Conservation (phyloP, 1,284 basidiomycete genomes). For the Rhizoctonia solani region DNA sequence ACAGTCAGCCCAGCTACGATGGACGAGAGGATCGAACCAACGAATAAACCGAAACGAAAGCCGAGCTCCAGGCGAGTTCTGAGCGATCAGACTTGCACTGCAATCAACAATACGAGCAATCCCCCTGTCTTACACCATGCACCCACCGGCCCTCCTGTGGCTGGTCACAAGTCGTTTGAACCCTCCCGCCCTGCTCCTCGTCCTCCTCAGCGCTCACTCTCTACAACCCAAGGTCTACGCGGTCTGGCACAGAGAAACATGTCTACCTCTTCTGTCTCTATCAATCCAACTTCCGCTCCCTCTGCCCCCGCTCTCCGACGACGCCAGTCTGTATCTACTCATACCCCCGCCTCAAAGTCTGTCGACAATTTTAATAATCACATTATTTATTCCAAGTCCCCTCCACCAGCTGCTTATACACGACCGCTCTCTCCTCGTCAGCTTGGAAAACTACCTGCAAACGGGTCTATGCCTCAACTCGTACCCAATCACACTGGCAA, state of each 20-base stretch:
- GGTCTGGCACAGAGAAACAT: conserved; percentile 7
- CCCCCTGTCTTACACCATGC: neutral
- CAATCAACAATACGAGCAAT: neutral
- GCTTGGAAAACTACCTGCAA: conserved; percentile 15
- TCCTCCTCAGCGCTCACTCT: neutral
- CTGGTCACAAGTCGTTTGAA: neutral
- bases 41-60: conserved; percentile 9
- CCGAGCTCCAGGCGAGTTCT: conserved; percentile 5
- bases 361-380: neutral
- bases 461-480: neutral
- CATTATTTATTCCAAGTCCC: neutral
- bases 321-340: too few relatives aligned
- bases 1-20: too few relatives aligned
- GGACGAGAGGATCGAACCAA: neutral
- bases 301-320: too few relatives aligned
- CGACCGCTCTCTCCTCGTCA: conserved; percentile 25
- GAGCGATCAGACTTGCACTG: neutral
- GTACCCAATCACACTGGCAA: neutral
- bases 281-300: too few relatives aligned
- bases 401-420: neutral
- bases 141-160: too few relatives aligned
- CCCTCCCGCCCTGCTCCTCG: conserved; percentile 29
- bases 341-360: neutral
- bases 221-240: neutral
- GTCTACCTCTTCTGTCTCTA: conserved; percentile 15